phyloP scores from a whole-genome alignment of 805 yeast species.

The Kregervanrija pseudodelftensis region DNA sequence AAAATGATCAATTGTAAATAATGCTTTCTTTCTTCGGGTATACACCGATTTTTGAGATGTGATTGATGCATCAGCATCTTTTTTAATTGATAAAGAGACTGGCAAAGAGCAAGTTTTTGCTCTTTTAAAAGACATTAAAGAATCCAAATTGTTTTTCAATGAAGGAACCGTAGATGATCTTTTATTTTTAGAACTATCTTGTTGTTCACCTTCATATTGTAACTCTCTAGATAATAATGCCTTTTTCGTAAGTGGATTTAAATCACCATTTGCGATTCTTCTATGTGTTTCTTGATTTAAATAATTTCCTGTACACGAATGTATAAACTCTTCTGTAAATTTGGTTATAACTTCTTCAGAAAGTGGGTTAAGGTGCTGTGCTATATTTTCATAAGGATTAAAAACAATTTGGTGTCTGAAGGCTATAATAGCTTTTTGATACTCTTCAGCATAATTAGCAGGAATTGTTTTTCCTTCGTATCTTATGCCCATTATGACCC shows the following conservation, averaged over 20 bases:
- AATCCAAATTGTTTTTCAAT: not conserved
- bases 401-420: constrained; percentile 83
- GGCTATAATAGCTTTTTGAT: constrained; percentile 62
- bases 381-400: constrained; percentile 44
- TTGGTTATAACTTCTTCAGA: constrained; percentile 33
- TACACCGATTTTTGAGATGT: constrained; percentile 2
- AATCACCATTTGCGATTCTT: constrained; percentile 53
- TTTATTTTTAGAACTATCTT: not conserved
- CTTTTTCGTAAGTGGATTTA: constrained; percentile 57
- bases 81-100: constrained; percentile 1
- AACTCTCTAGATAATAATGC: constrained; percentile 42
- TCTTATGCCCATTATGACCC: constrained; percentile 47
- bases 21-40: constrained; percentile 12
- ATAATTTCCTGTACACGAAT: constrained; percentile 39
- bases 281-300: constrained; percentile 41
- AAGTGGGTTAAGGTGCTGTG: constrained; percentile 55
- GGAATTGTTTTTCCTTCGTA: constrained; percentile 62
- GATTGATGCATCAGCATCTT: not conserved
- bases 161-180: constrained; percentile 5
- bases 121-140: not conserved
- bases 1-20: constrained; percentile 19
- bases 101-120: not conserved
- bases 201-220: constrained; percentile 13
- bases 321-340: constrained; percentile 16
- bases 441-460: constrained; percentile 49